phyloP scores from a whole-genome alignment of 495 filamentous ascomycete genomes.

The Aspergillus haitiensis region DNA sequence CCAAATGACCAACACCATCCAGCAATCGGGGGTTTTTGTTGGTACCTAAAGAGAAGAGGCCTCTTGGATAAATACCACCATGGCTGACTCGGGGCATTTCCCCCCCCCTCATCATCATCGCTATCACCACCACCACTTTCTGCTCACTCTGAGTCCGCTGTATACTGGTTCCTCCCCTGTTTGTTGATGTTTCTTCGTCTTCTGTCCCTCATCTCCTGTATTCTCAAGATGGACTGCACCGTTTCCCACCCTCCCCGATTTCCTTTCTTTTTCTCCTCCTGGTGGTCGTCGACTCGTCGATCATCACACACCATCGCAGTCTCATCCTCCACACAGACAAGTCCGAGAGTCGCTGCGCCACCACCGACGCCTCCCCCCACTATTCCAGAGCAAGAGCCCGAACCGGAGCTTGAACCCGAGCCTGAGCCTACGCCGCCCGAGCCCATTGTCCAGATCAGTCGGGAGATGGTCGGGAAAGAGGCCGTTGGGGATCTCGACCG shows the following conservation, averaged over 20 bases:
- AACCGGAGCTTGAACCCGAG: too few relatives aligned
- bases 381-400: neutral
- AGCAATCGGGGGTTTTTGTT: conserved; percentile 8
- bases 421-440: neutral
- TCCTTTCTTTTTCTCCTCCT: conserved; percentile 20
- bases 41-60: conserved; percentile 4
- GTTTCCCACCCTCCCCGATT: conserved; percentile 19
- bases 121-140: neutral
- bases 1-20: neutral
- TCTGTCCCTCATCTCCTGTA: conserved; percentile 3
- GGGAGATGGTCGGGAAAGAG: conserved; percentile 14
- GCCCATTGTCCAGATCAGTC: conserved; percentile 3
- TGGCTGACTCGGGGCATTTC: neutral
- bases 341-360: neutral
- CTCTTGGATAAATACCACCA: conserved; percentile 4
- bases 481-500: conserved; percentile 15
- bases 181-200: neutral
- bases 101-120: neutral
- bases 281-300: conserved; percentile 13
- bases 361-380: neutral
- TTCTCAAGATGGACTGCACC: conserved; percentile 17
- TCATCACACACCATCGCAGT: conserved; percentile 5
- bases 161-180: neutral
- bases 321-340: conserved; percentile 18
- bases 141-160: neutral